These are phyloP conservation scores for Mimosa pudica DNA, from an alignment of 306 rosid genomes.

Conservation along the genomic window DNA sequence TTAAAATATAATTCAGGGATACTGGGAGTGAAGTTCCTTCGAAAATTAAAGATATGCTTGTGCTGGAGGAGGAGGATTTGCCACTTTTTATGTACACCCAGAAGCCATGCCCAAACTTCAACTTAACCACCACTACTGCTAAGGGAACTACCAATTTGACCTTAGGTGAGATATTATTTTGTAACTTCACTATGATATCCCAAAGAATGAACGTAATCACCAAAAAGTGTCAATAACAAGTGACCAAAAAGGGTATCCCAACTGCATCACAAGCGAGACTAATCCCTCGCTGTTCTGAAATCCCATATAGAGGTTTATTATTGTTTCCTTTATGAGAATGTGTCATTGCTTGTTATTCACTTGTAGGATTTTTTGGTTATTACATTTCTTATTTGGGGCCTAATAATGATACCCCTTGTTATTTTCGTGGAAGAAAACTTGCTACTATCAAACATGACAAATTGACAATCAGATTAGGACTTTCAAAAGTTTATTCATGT, in stretches of 20 bases:
- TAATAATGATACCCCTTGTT: too few relatives aligned
- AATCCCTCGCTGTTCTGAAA: too few relatives aligned
- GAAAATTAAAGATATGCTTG: slow-evolving; percentile 36
- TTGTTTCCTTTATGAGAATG: too few relatives aligned
- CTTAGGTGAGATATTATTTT: slow-evolving; percentile 40
- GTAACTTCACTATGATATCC: too few relatives aligned
- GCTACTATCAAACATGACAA: neutral
- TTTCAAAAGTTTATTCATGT: neutral
- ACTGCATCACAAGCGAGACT: too few relatives aligned
- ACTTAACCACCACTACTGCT: slow-evolving; percentile 23
- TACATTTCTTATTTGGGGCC: too few relatives aligned
- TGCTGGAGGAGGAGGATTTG: slow-evolving; percentile 42
- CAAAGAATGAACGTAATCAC: too few relatives aligned
- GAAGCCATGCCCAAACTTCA: slow-evolving; percentile 36
- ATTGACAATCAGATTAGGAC: neutral
- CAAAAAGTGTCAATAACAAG: too few relatives aligned
- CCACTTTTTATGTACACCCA: slow-evolving; percentile 56
- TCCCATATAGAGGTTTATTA: too few relatives aligned
- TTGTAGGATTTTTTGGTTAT: too few relatives aligned
- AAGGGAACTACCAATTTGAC: slow-evolving; percentile 35
- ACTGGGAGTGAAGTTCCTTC: slow-evolving; percentile 15
- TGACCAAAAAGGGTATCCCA: too few relatives aligned
- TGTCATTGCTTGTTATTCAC: too few relatives aligned
- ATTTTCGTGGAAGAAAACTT: neutral
- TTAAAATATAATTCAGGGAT: slow-evolving; percentile 42